Evolutionary conservation across 257 asterid species (phyloP).

Genomic region (Solanum microdontum): DNA sequence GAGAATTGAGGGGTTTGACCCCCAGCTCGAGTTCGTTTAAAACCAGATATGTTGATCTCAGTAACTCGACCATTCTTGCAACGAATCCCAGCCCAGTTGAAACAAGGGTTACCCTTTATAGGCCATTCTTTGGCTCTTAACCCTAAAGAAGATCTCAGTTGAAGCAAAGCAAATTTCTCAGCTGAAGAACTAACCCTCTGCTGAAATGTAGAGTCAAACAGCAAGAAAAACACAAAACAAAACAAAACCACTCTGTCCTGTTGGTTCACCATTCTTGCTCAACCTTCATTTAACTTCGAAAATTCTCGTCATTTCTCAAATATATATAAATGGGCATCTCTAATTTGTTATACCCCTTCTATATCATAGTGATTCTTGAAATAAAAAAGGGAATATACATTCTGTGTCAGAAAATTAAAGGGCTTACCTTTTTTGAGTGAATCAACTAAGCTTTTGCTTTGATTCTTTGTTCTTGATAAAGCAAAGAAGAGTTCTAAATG

Average conservation of each 20-base stretch:
- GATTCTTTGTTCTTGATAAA: constrained; percentile 16
- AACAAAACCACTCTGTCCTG: constrained; percentile 24
- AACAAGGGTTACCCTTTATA: constrained; percentile 67
- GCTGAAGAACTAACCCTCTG: constrained; percentile 42
- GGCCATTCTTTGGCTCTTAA: constrained; percentile 86
- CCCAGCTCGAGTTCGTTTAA: constrained; percentile 69
- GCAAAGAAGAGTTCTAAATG: neutral
- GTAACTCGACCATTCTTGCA: constrained; percentile 61
- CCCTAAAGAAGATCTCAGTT: constrained; percentile 93
- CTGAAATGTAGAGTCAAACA: constrained; percentile 36
- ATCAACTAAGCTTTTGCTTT: constrained; percentile 17
- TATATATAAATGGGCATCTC: neutral
- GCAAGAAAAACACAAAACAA: constrained; percentile 23
- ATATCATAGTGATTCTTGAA: constrained; percentile 1
- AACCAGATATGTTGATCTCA: constrained; percentile 71
- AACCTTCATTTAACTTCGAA: constrained; percentile 54
- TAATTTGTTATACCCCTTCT: neutral
- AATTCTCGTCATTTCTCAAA: constrained; percentile 12
- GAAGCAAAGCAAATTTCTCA: constrained; percentile 61
- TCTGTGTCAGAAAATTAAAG: constrained; percentile 5
- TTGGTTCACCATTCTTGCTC: constrained; percentile 59
- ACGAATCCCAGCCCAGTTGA: constrained; percentile 53
- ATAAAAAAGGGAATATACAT: constrained; percentile 14
- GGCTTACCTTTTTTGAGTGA: constrained; percentile 28
- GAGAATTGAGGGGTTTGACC: constrained; percentile 65